phyloP scores from a whole-genome alignment of 2,329 filamentous ascomycete species.

The Coniochaeta ligniaria region DNA sequence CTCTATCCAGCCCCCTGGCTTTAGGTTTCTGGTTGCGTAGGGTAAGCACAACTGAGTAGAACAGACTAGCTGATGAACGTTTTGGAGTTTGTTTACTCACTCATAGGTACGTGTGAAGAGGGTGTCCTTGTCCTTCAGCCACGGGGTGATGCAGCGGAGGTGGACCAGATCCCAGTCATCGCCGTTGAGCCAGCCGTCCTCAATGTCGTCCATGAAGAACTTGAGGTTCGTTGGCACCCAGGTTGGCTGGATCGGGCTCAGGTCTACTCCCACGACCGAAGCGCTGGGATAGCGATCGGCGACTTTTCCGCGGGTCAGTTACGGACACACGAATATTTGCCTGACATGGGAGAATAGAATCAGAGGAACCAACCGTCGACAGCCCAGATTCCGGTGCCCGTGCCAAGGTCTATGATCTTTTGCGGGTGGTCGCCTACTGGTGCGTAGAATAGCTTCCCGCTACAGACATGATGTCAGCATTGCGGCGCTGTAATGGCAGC shows the following conservation, averaged over 20 bases:
- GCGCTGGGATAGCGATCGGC: slow-evolving; percentile 11
- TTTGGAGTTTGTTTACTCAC: not conserved
- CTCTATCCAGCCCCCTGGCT: slow-evolving; percentile 42
- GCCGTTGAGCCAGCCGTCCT: slow-evolving; percentile 46
- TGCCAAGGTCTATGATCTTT: slow-evolving; percentile 40
- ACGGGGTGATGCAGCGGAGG: slow-evolving; percentile 28
- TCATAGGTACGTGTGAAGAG: slow-evolving; percentile 23
- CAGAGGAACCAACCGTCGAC: slow-evolving; percentile 31
- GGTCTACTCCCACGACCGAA: slow-evolving; percentile 22
- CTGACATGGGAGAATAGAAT: not conserved
- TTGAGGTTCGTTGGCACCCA: slow-evolving; percentile 43
- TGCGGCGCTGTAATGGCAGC: not conserved
- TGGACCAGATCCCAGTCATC: slow-evolving; percentile 53
- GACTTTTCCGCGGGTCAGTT: not conserved
- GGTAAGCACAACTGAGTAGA: not conserved
- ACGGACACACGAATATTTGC: too few species aligned
- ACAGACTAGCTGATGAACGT: too few species aligned
- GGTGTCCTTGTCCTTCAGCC: slow-evolving; percentile 39
- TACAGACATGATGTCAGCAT: not conserved
- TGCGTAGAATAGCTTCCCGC: slow-evolving; percentile 26
- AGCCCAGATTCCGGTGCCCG: slow-evolving; percentile 47
- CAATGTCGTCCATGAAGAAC: slow-evolving; percentile 47
- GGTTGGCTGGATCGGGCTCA: slow-evolving; percentile 24
- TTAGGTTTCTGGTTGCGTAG: slow-evolving; percentile 24
- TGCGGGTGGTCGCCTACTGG: slow-evolving; percentile 30